Base-by-base conservation (phyloP, 768 basidiomycete species). In the Rhizopogon sp. region DNA sequence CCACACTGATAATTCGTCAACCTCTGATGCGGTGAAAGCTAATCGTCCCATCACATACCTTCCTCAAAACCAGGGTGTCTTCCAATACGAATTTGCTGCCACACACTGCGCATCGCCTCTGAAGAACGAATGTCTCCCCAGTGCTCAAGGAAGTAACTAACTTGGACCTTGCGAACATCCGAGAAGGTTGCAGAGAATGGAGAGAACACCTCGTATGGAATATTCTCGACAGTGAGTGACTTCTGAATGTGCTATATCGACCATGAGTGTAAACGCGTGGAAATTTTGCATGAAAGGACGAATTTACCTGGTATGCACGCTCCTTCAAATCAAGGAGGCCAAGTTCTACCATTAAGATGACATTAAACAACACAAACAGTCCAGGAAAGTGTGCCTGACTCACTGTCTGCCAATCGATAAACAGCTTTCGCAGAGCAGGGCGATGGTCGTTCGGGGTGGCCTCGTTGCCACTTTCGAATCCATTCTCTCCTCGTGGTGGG, bases 21-120 rank as follows among this genome's bases (percentile, higher is more conserved):
- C 43, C 43, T 13, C 6, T n/a, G 39, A 39, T n/a, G 17, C 29
- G 9, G 37, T 28, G 35, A 41, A 41, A 29, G 8, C 2, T 13
- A 39, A 53, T 20, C 31, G 35, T 58, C 31, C 37, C 6, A 8
- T 5, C 14, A 66, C 73, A 9, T 14, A 87, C 87, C 87, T 78
- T 92, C 89, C 71, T 93, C 92, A 64, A 93, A 93, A 1, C 92
- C 91, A 16, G 90, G 87, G 65, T 93, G 88, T 35, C 88, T 78
- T 43, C 92, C 92, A 46, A 82, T 77, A 53, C 93, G 77, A 41
- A 95, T 92, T 69, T 93, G 89, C 54, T 84, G 80, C 88, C 90
- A 93, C 5, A 94, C 87, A 58, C 78, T 80, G 53, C 79, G 80
- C 90, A 94, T 91, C 11, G 87, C 80, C 16, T 86, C 83, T n/a